phyloP scores from a whole-genome alignment of 257 asterid genomes.

The Ballota nigra region DNA sequence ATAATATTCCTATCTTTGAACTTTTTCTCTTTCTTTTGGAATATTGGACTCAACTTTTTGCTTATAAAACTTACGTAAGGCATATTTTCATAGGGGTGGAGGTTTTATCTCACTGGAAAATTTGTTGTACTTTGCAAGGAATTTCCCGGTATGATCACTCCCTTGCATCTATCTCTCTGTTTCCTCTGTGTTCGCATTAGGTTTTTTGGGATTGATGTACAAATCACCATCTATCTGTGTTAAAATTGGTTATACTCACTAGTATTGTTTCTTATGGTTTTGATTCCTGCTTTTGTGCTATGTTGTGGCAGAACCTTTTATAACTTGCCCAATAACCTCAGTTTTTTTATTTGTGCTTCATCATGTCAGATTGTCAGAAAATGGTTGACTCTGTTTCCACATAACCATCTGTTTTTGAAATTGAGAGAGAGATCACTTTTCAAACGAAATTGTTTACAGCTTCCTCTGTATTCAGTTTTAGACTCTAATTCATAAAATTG shows the following conservation, averaged over 20 bases:
- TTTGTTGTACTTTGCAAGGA: slow-evolving; percentile 77
- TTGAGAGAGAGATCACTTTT: not conserved
- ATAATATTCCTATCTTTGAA: slow-evolving; percentile 16
- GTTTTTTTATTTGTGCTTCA: not conserved
- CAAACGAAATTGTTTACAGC: not conserved
- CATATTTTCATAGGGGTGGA: slow-evolving; percentile 70
- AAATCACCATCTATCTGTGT: not conserved
- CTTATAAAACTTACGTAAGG: slow-evolving; percentile 9
- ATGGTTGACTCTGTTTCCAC: not conserved
- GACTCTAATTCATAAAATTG: not conserved
- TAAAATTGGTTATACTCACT: not conserved
- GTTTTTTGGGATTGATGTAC: not conserved
- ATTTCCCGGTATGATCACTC: slow-evolving; percentile 69
- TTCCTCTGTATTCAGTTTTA: not conserved
- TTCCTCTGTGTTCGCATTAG: not conserved
- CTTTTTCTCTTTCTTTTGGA: slow-evolving; percentile 12
- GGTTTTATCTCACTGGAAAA: slow-evolving; percentile 97
- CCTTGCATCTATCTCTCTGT: slow-evolving; percentile 20
- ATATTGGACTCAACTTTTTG: not conserved
- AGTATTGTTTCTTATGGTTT: not conserved
- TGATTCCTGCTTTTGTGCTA: not conserved
- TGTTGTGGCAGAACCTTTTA: not conserved
- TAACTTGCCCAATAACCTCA: not conserved
- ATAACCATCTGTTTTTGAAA: not conserved
- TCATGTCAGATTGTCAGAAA: not conserved